A percentile compares a stretch with the other conserved stretches of the same genome.
Evolutionary conservation across 2,329 filamentous ascomycete species (phyloP).

Genomic region (Microcyclospora tardicrescens): DNA sequence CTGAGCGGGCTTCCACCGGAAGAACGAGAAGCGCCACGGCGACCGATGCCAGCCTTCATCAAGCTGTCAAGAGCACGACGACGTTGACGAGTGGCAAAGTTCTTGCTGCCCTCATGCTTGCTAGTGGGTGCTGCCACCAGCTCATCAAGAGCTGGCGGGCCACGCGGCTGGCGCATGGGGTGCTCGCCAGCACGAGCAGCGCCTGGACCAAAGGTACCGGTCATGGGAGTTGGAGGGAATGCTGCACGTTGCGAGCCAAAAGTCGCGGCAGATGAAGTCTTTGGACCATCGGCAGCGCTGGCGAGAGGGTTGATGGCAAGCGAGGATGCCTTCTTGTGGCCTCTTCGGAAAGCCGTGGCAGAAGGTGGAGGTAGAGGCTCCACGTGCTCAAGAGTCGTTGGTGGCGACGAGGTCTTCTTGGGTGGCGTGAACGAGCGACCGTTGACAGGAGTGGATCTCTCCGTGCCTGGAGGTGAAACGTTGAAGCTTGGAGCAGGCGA

Average conservation of each 20-base stretch:
- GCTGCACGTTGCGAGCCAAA: slow-evolving; percentile 30
- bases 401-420: slow-evolving; percentile 53
- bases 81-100: slow-evolving; percentile 86
- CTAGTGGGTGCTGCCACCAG: slow-evolving; percentile 78
- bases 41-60: slow-evolving; percentile 76
- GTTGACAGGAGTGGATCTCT: slow-evolving; percentile 38
- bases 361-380: slow-evolving; percentile 74
- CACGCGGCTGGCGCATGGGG: slow-evolving; percentile 81
- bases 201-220: slow-evolving; percentile 80
- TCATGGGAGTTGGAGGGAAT: slow-evolving; percentile 68
- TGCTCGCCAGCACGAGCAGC: slow-evolving; percentile 90
- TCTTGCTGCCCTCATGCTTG: slow-evolving; percentile 91
- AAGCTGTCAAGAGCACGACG: slow-evolving; percentile 85
- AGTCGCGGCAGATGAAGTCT: slow-evolving; percentile 47
- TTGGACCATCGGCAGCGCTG: slow-evolving; percentile 52
- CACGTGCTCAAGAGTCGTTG: slow-evolving; percentile 41
- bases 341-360: slow-evolving; percentile 81
- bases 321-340: slow-evolving; percentile 80
- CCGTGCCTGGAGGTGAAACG: slow-evolving; percentile 59
- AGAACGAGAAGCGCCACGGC: slow-evolving; percentile 57
- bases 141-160: slow-evolving; percentile 84
- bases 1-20: slow-evolving; percentile 62
- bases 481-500: slow-evolving; percentile 48
- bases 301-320: slow-evolving; percentile 46
- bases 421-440: slow-evolving; percentile 53